These are phyloP conservation scores for Picochlorum sp. DNA, from an alignment of 139 green algal species.

Conservation along the genomic window DNA sequence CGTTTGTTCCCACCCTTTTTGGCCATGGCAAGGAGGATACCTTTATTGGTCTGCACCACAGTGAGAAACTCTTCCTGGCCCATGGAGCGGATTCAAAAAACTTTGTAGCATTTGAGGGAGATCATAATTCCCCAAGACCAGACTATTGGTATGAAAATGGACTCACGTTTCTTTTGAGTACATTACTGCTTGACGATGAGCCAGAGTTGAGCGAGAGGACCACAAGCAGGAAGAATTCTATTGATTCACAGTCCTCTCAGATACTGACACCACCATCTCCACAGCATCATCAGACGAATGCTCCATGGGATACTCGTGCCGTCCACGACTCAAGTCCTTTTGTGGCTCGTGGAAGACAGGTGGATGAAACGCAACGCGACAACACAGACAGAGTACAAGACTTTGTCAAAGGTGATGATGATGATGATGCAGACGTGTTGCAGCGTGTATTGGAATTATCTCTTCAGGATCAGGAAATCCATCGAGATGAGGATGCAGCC, in stretches of 20 bases:
- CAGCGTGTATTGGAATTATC: constrained; percentile 20
- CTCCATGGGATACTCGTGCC: constrained; percentile 2
- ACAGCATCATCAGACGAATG: background rate
- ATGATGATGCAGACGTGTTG: constrained; percentile 17
- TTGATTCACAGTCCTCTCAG: constrained; percentile 11
- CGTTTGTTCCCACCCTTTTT: constrained; percentile 84
- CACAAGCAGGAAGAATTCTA: too few species aligned
- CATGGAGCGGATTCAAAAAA: constrained; percentile 82
- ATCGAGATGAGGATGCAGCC: background rate
- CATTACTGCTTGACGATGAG: background rate
- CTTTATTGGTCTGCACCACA: constrained; percentile 72
- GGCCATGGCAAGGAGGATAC: constrained; percentile 75
- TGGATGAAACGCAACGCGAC: background rate
- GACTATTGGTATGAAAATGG: constrained; percentile 77
- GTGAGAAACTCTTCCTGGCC: constrained; percentile 45
- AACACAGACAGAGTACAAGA: background rate
- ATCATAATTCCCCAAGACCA: constrained; percentile 79
- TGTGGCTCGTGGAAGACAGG: background rate
- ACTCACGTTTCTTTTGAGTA: constrained; percentile 66
- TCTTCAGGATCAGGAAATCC: background rate
- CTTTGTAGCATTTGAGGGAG: constrained; percentile 76
- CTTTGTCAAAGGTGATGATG: background rate
- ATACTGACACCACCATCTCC: constrained; percentile 29
- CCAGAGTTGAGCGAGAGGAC: background rate
- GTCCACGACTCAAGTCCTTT: background rate